A percentile compares a stretch with the other conserved stretches of the same genome.
These are phyloP conservation scores for Diaporthe citri DNA, from an alignment of 2,329 filamentous ascomycete species.

Conservation along the genomic window DNA sequence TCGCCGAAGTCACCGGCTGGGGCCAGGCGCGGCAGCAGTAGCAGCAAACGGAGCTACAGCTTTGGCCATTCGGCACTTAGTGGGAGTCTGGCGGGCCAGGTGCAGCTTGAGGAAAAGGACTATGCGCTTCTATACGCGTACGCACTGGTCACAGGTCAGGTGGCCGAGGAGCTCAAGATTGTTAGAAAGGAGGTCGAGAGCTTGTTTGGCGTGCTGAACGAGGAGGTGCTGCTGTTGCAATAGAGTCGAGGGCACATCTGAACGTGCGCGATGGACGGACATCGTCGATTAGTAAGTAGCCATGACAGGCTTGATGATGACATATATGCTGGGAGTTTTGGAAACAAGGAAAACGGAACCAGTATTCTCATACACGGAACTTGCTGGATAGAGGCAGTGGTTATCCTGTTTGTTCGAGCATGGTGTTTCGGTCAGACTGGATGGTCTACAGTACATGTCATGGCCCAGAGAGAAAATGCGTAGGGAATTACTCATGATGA, in stretches of 20 bases:
- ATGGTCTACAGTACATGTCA: slow-evolving; percentile 16
- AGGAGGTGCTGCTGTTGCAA: slow-evolving; percentile 69
- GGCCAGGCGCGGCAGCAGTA: slow-evolving; percentile 27
- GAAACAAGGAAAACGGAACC: not conserved
- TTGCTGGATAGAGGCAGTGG: slow-evolving; percentile 19
- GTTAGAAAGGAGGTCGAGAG: slow-evolving; percentile 72
- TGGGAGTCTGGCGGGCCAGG: slow-evolving; percentile 48
- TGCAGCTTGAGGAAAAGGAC: slow-evolving; percentile 77
- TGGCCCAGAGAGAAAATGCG: not conserved
- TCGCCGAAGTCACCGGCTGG: not conserved
- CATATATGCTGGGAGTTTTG: not conserved
- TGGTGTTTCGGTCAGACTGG: slow-evolving; percentile 29
- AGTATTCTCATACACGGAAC: not conserved
- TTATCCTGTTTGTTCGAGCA: slow-evolving; percentile 26
- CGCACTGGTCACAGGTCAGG: slow-evolving; percentile 76
- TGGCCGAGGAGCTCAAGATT: slow-evolving; percentile 73
- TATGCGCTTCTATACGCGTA: slow-evolving; percentile 96
- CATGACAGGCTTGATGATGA: not conserved
- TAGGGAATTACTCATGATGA: not conserved
- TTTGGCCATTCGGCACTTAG: slow-evolving; percentile 42
- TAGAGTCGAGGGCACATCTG: slow-evolving; percentile 46
- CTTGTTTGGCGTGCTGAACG: slow-evolving; percentile 73
- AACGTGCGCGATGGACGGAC: not conserved
- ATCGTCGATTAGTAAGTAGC: not conserved
- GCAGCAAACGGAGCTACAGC: slow-evolving; percentile 40